phyloP scores from a whole-genome alignment of 2,329 filamentous ascomycete genomes.

The Beauveria sp. region DNA sequence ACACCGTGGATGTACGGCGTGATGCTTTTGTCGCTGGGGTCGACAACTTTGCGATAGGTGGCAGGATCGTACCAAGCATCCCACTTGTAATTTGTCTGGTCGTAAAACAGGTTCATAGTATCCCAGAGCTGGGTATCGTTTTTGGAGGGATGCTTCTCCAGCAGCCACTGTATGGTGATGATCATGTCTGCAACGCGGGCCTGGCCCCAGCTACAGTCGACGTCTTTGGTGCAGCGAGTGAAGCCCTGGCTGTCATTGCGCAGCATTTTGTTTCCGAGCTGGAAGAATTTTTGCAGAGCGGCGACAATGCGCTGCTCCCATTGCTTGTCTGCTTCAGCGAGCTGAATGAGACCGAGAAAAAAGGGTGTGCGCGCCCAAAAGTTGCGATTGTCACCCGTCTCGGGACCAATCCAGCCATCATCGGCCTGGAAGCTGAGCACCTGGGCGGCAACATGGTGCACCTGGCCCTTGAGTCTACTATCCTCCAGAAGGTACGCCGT shows the following conservation, averaged over 20 bases:
- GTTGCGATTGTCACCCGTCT: conserved; percentile 19
- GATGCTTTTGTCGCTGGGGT: conserved; percentile 13
- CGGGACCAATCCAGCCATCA: conserved; percentile 48
- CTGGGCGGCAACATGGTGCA: conserved; percentile 25
- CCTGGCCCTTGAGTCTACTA: conserved; percentile 33
- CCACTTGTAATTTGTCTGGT: conserved; percentile 23
- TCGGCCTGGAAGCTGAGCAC: conserved; percentile 32
- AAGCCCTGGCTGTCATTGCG: conserved; percentile 43
- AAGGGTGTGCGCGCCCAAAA: conserved; percentile 26
- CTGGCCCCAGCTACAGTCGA: conserved; percentile 25
- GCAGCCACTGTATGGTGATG: conserved; percentile 32
- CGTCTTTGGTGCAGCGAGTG: conserved; percentile 33
- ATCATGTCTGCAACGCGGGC: conserved; percentile 31
- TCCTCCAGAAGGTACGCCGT: conserved; percentile 44
- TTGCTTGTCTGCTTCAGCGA: conserved; percentile 23
- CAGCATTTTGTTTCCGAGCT: conserved; percentile 47
- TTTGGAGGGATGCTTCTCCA: conserved; percentile 24
- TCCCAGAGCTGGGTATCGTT: conserved; percentile 28
- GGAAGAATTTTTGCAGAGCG: conserved; percentile 21
- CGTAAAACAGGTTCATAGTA: conserved; percentile 31
- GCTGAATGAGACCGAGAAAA: conserved; percentile 24
- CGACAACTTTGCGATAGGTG: conserved; percentile 16
- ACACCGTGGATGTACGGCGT: conserved; percentile 33
- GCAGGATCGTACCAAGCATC: conserved; percentile 20
- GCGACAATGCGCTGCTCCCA: conserved; percentile 17